Evolutionary conservation across 148 eudicot genomes (phyloP).

Genomic region (Suaeda aralocaspica): DNA sequence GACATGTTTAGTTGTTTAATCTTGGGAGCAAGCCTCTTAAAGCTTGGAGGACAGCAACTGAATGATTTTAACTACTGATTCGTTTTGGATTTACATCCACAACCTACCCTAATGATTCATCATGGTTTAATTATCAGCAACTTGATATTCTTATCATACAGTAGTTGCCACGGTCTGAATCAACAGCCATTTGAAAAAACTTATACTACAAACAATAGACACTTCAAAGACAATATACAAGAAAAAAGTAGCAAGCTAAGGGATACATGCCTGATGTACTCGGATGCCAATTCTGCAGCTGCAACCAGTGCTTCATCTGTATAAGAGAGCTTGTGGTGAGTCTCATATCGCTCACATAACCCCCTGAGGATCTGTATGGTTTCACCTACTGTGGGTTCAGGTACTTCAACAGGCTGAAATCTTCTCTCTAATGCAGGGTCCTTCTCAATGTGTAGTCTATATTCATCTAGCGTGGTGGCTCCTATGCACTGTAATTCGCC

Average conservation of each 20-base stretch:
- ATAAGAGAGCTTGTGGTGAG: constrained; percentile 77
- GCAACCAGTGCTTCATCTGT: constrained; percentile 74
- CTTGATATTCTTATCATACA: neutral
- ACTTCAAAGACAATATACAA: too few species aligned
- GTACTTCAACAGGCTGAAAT: constrained; percentile 89
- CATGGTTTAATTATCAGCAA: neutral
- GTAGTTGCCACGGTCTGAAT: neutral
- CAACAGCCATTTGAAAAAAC: neutral
- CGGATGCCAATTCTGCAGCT: constrained; percentile 70
- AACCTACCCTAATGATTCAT: too few species aligned
- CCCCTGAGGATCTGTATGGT: constrained; percentile 76
- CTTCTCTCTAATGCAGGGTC: constrained; percentile 92
- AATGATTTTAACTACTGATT: too few species aligned
- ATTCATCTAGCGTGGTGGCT: constrained; percentile 91
- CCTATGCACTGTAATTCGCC: constrained; percentile 97
- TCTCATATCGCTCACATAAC: constrained; percentile 82
- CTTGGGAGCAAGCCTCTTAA: too few species aligned
- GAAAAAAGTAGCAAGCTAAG: neutral
- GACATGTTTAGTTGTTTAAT: too few species aligned
- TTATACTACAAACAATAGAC: constrained; percentile 3
- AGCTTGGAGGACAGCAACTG: too few species aligned
- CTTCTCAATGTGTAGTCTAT: constrained; percentile 90
- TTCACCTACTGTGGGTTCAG: constrained; percentile 89
- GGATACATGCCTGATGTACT: constrained; percentile 60
- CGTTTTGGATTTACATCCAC: too few species aligned